Base-by-base conservation (phyloP, 163 green algal genomes). In the Scenedesmus sp. region DNA sequence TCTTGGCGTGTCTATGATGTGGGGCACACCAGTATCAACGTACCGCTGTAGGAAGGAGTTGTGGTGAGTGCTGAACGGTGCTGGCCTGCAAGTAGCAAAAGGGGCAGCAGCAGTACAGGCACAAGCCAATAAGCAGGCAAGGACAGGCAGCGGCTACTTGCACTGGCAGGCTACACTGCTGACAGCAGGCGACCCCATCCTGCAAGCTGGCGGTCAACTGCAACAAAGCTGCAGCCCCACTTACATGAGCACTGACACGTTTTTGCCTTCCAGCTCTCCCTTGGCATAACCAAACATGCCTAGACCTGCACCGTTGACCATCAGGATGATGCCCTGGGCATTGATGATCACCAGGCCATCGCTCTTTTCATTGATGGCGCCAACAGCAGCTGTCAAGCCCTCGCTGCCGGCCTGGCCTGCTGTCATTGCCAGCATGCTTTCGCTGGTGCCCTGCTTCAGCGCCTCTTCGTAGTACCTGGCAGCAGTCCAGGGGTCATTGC, bases 211-310 rank as follows among this genome's bases (percentile, higher is more conserved):
- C 34, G 34, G 34, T 46, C 34, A 46, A 46, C 34, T 46, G 34
- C 34, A 46, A 46, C 34, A 46, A 0, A 46, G 34, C 34, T 46
- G 34, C 34, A 46, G 34, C 34, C 34, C 34, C 59, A 62, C 67
- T 77, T n/a, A 81, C 93, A 96, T 96, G 10, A 96, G 81, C 59
- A 93, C 84, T 1, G 70, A 90, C 4, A 97, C 86, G 74, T 95
- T 96, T 89, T 96, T 96, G 82, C 95, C 94, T 73, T 94, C 82
- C 84, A 97, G 87, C 91, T 96, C 95, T 20, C 89, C 92, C 62
- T 93, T 92, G n/a, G 46, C 83, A 92, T 97, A 96, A 46, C 94
- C 94, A 91, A 94, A 93, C 64, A 93, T 88, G 64, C 4, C 52
- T 0, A 60, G 8, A 2, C 86, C 88, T 18, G 91, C 86, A 0